Percentiles rank a stretch among this genome's conserved stretches.
phyloP scores from a whole-genome alignment of 495 filamentous ascomycete species.

The Jackrogersella multiformis region DNA sequence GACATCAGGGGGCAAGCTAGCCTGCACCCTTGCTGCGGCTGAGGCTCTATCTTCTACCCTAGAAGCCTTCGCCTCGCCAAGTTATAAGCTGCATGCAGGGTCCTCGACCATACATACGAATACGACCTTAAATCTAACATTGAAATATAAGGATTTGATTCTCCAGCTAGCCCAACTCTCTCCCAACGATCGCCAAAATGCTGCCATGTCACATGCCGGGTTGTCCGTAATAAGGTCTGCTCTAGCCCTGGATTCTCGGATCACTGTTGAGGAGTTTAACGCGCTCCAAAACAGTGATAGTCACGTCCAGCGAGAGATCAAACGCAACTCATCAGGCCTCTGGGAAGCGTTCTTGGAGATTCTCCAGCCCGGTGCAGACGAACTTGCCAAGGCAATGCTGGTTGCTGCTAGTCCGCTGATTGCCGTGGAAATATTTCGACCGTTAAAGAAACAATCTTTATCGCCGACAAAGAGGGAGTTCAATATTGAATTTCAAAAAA shows the following conservation, averaged over 20 bases:
- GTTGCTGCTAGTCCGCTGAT: conserved; percentile 73
- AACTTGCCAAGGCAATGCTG: conserved; percentile 75
- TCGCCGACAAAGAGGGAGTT: conserved; percentile 68
- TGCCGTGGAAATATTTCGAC: conserved; percentile 75
- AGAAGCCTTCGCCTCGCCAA: conserved; percentile 52
- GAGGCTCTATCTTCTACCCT: conserved; percentile 57
- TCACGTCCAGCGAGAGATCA: conserved; percentile 71
- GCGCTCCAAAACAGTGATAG: conserved; percentile 64
- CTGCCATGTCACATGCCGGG: conserved; percentile 54
- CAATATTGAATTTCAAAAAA: conserved; percentile 74
- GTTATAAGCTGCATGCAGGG: conserved; percentile 53
- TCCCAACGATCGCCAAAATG: conserved; percentile 47
- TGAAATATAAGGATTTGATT: conserved; percentile 59
- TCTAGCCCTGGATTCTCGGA: conserved; percentile 78
- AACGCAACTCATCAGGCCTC: conserved; percentile 70
- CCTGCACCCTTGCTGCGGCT: conserved; percentile 58
- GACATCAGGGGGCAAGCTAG: conserved; percentile 50
- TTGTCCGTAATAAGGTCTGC: conserved; percentile 75
- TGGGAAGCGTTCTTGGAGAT: conserved; percentile 80
- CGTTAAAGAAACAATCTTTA: conserved; percentile 57
- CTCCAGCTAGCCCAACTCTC: conserved; percentile 52
- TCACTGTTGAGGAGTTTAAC: conserved; percentile 74
- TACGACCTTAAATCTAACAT: conserved; percentile 58
- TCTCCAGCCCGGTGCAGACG: conserved; percentile 69
- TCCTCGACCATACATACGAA: conserved; percentile 63